Evolutionary conservation across 768 basidiomycete genomes (phyloP).

Genomic region (Rickenella mellea): DNA sequence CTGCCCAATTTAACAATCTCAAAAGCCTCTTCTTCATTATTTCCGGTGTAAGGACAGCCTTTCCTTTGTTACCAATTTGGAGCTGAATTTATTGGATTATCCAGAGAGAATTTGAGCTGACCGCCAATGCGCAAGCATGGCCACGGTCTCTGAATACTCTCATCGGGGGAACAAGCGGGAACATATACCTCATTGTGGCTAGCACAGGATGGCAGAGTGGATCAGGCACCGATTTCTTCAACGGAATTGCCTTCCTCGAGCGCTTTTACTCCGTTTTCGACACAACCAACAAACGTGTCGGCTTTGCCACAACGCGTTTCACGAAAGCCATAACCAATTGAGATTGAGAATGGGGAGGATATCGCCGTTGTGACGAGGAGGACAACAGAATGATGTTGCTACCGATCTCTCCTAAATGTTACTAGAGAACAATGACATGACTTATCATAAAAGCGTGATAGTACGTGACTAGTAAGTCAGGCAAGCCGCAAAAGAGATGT

Average conservation of each 20-base stretch:
- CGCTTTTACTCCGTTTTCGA: slow-evolving; percentile 64
- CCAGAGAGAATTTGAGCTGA: slow-evolving; percentile 22
- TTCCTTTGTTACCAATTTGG: slow-evolving; percentile 21
- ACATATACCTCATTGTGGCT: slow-evolving; percentile 17
- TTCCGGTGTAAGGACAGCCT: slow-evolving; percentile 6
- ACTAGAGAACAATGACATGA: no score
- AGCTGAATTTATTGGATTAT: slow-evolving; percentile 16
- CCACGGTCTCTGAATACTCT: slow-evolving; percentile 19
- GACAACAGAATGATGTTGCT: no score
- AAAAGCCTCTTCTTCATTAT: slow-evolving; percentile 8
- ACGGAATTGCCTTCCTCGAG: slow-evolving; percentile 44
- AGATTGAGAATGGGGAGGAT: no score
- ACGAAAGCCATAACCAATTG: slow-evolving; percentile 21
- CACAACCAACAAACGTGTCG: slow-evolving; percentile 43
- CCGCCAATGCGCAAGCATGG: slow-evolving; percentile 22
- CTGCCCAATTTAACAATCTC: slow-evolving; percentile 11
- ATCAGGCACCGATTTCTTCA: slow-evolving; percentile 50
- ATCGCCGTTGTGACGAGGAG: no score
- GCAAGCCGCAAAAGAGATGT: no score
- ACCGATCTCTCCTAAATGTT: no score
- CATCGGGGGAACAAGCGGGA: slow-evolving; percentile 16
- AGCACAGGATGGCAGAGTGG: slow-evolving; percentile 7
- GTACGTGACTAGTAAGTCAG: no score
- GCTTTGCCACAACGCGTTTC: slow-evolving; percentile 38
- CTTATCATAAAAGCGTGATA: no score